A percentile compares a stretch with the other conserved stretches of the same genome.
Conservation (phyloP, 108 stramenopile species). For the Cyclotella choctawhatcheeana region DNA sequence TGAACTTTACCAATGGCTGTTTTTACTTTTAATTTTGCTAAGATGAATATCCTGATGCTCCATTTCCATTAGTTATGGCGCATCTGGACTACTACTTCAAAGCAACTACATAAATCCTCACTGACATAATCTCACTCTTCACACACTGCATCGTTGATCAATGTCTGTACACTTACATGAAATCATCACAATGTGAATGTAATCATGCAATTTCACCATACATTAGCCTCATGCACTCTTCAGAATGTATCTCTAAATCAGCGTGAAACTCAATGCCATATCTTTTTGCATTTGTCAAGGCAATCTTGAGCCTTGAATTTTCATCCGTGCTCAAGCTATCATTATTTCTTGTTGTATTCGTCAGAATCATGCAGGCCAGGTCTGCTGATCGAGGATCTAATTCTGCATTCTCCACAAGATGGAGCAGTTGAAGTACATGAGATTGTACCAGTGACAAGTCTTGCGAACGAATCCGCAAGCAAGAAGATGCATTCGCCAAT, state of each 20-base stretch:
- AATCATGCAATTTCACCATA: not conserved
- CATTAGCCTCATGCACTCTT: constrained; percentile 7
- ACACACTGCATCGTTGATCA: too few relatives aligned
- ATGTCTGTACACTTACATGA: too few relatives aligned
- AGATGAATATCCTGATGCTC: too few relatives aligned
- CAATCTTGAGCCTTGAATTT: constrained; percentile 1
- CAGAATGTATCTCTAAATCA: constrained; percentile 23
- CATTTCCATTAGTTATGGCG: too few relatives aligned
- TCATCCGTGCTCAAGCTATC: not conserved
- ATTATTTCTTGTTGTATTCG: not conserved
- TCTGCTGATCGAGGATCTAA: constrained; percentile 18
- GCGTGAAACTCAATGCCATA: constrained; percentile 20
- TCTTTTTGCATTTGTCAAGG: constrained; percentile 10
- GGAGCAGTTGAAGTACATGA: constrained; percentile 3
- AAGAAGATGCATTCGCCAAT: constrained; percentile 23
- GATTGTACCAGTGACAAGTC: not conserved
- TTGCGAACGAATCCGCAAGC: not conserved
- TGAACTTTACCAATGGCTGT: too few relatives aligned
- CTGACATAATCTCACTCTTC: too few relatives aligned
- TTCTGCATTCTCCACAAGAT: constrained; percentile 18
- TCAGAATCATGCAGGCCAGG: constrained; percentile 20
- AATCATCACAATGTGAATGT: too few relatives aligned
- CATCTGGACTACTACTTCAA: too few relatives aligned
- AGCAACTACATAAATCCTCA: too few relatives aligned
- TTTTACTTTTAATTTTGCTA: too few relatives aligned